Percentiles rank a stretch among this genome's conserved stretches.
Evolutionary conservation across 495 filamentous ascomycete species (phyloP).

Genomic region (Eremomyces bilateralis): DNA sequence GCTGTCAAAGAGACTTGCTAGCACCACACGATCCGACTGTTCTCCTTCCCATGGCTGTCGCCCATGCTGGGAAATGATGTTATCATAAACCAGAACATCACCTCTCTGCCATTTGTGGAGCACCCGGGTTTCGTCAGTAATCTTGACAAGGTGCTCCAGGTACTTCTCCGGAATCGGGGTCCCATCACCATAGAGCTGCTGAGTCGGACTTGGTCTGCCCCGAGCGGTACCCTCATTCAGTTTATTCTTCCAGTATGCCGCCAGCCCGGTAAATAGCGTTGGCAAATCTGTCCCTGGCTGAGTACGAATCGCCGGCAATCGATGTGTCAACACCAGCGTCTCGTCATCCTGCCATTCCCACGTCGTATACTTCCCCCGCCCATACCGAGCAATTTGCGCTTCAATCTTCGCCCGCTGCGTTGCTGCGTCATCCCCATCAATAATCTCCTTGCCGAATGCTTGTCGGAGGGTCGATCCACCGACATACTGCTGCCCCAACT

Average conservation of each 20-base stretch:
- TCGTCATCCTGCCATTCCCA: too few species aligned
- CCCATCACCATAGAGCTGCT: slow-evolving; percentile 25
- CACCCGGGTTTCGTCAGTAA: slow-evolving; percentile 27
- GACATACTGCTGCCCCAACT: slow-evolving; percentile 22
- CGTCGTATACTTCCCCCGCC: slow-evolving; percentile 13
- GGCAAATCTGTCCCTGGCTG: too few species aligned
- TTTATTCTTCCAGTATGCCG: slow-evolving; percentile 24
- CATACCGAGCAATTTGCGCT: slow-evolving; percentile 26
- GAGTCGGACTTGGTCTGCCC: too few species aligned
- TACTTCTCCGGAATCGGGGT: slow-evolving; percentile 29
- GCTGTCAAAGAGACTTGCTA: too few species aligned
- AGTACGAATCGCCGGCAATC: too few species aligned
- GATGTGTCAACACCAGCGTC: too few species aligned
- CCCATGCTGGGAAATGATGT: slow-evolving; percentile 27
- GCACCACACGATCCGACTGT: too few species aligned
- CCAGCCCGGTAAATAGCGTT: slow-evolving; percentile 29
- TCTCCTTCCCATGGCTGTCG: slow-evolving; percentile 26
- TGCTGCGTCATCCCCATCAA: slow-evolving; percentile 24
- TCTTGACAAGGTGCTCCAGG: slow-evolving; percentile 23
- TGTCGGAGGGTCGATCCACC: slow-evolving; percentile 29
- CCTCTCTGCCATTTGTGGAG: slow-evolving; percentile 20
- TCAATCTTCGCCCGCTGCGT: slow-evolving; percentile 26
- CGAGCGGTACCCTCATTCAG: slow-evolving; percentile 8
- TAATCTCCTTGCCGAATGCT: slow-evolving; percentile 29
- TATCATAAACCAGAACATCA: slow-evolving; percentile 27